These are phyloP conservation scores for Apophysomyces ossiformis DNA, from an alignment of 371 early-diverging fungal genomes.

Conservation along the genomic window DNA sequence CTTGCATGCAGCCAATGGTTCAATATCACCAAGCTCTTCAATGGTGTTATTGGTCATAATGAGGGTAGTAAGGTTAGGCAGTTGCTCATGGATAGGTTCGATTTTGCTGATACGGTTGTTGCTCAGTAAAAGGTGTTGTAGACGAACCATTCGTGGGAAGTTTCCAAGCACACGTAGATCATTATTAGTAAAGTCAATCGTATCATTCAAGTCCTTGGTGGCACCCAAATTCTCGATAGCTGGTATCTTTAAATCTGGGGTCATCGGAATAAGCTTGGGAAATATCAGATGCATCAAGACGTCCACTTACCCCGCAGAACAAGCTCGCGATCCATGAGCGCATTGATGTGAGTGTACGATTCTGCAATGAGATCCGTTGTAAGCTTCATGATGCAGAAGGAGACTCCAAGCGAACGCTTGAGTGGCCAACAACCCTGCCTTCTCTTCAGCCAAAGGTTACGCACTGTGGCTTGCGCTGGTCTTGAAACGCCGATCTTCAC, in stretches of 20 bases:
- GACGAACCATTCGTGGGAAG: constrained; percentile 85
- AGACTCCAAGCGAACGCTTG: constrained; percentile 4
- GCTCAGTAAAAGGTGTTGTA: constrained; percentile 76
- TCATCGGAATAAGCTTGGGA: not conserved
- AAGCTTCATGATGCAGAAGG: constrained; percentile 65
- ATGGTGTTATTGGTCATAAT: constrained; percentile 88
- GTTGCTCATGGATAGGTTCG: constrained; percentile 61
- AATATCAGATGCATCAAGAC: not conserved
- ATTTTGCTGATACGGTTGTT: constrained; percentile 89
- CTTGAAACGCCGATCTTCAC: not conserved
- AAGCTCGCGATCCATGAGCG: constrained; percentile 89
- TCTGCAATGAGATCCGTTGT: constrained; percentile 78
- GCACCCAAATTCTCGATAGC: constrained; percentile 94
- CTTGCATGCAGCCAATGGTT: constrained; percentile 62
- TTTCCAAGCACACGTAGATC: constrained; percentile 84
- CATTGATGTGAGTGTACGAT: constrained; percentile 79
- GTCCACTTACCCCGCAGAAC: constrained; percentile 77
- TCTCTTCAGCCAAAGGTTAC: constrained; percentile 2
- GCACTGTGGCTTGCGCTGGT: constrained; percentile 3
- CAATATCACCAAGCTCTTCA: constrained; percentile 83
- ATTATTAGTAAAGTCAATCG: constrained; percentile 93
- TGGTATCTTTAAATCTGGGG: constrained; percentile 82
- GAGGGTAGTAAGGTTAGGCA: constrained; percentile 82
- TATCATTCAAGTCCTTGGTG: constrained; percentile 92
- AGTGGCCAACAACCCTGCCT: no score